Evolutionary conservation across 1,284 basidiomycete species (phyloP), one percentile per base, ranked within the genome.

Genomic region (Phlebopus sp.): DNA sequence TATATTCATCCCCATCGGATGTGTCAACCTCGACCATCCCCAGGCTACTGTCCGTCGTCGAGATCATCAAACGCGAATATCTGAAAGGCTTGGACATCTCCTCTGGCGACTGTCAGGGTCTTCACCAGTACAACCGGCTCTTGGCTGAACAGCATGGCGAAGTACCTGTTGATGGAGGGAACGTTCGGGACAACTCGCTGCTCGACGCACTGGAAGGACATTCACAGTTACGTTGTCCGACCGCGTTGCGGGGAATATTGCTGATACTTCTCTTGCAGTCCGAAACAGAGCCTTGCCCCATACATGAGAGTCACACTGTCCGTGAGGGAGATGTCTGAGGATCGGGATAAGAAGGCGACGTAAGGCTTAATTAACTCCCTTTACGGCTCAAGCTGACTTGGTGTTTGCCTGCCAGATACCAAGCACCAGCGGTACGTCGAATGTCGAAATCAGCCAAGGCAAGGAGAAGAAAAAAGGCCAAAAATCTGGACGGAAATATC

Each of bases 11-110:
- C 2, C 85, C 86, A 30, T 49, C 51, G 18, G 42, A 56, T 32
- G 54, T 67, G 11, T 69, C 75, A 1, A 74, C 78, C 1, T 64
- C 72, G 6, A 72, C 76, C 7, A 78, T 84, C 5, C 81, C 88
- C 0, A 79, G 83, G 1, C 73, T 93, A 7, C 73, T 93, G 42
- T 81, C 85, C 0, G 84, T 92, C 4, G 84, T 82, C 0, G 91
- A 94, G 67, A 90, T 92, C 49, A 80, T 92, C 58, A 92, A 93
- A 64, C 78, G 90, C 29, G 86, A 91, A 59, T 90, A 83, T 60
- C 51, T 88, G 52, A 81, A 80, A 51, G 63, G 59, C 29, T 68
- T 81, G 9, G 70, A 71, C 25, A 58, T 63, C 6, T 72, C 69
- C 18, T 71, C 73, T 0, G 59, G 70, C 2, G 59, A 70, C 14